Evolutionary conservation across 2,329 filamentous ascomycete genomes (phyloP), one percentile per base, ranked within the genome.

Genomic region (Purpureocillium takamizusanense): DNA sequence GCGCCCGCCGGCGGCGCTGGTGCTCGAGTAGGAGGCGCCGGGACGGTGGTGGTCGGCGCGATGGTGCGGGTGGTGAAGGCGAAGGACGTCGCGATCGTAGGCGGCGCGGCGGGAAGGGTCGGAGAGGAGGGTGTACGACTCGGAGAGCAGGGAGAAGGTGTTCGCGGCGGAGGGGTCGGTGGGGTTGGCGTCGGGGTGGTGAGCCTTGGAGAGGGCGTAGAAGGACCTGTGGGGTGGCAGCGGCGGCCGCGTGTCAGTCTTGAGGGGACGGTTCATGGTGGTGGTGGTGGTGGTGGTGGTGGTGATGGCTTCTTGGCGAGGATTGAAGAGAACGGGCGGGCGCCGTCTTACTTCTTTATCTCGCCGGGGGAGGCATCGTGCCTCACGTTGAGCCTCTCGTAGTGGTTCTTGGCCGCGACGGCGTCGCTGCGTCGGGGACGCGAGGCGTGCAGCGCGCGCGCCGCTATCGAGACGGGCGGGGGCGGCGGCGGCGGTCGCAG

Each of bases 131-230:
- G 78, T 70, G 69, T 95, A 95, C 49, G 89, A 88, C 57, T 92
- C 83, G 56, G 78, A 83, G 57, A 95, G 83, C 50, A 78, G 74
- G 60, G 88, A 78, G 70, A 95, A 98, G 56, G 81, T 84, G 41
- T 76, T 66, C 4, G 80, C 70, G 45, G 89, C 84, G 42, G 65
- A 57, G 4, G 85, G 83, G 61, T 95, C 83, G 50, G 74, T 56
- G 43, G 74, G 86, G 69, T 97, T 94, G 57, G 81, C 79, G 70
- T 98, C 92, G 1, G 92, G 92, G 62, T 98, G 92, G 72, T 95
- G 83, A 38, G 74, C 67, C 64, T 95, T 94, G 55, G 88, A 95
- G 58, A 97, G 84, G 44, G 74, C 64, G 72, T 95, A 97, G 75
- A 95, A 98, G 49, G 77, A 77, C 52, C 76, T 81, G 41, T n/a